Percentiles rank a stretch among this genome's conserved stretches.
These are phyloP conservation scores for Opeltia flavorubescens DNA, from an alignment of 495 filamentous ascomycete species.

Conservation along the genomic window DNA sequence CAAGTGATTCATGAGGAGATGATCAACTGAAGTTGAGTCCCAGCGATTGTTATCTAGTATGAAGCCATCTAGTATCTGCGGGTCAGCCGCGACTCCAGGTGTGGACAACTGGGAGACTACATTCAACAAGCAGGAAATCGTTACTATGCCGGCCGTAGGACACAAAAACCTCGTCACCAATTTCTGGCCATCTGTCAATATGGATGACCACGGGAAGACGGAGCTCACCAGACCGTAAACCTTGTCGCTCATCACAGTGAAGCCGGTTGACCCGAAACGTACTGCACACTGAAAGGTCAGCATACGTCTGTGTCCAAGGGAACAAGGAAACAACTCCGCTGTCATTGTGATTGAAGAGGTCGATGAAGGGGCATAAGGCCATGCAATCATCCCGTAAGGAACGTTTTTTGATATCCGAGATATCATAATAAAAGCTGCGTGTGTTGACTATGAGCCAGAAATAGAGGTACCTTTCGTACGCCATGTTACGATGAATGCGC, in stretches of 20 bases:
- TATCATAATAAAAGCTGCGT: slow-evolving; percentile 64
- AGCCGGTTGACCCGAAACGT: slow-evolving; percentile 40
- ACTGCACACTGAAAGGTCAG: slow-evolving; percentile 41
- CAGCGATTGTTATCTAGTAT: slow-evolving; percentile 51
- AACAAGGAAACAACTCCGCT: slow-evolving; percentile 22
- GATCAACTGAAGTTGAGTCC: slow-evolving; percentile 56
- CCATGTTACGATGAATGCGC: slow-evolving; percentile 35
- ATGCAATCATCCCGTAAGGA: slow-evolving; percentile 52
- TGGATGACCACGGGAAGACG: neutral
- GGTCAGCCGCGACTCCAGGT: neutral
- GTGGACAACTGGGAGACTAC: slow-evolving; percentile 26
- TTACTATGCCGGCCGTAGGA: slow-evolving; percentile 70
- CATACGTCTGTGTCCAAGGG: neutral
- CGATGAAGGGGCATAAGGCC: slow-evolving; percentile 70
- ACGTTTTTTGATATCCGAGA: slow-evolving; percentile 33
- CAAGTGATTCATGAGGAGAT: slow-evolving; percentile 45
- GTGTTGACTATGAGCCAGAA: slow-evolving; percentile 76
- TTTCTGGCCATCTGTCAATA: slow-evolving; percentile 13
- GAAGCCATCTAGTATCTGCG: slow-evolving; percentile 48
- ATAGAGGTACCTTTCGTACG: slow-evolving; percentile 45
- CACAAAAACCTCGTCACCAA: slow-evolving; percentile 63
- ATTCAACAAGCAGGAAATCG: slow-evolving; percentile 71
- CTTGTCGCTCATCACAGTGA: slow-evolving; percentile 41
- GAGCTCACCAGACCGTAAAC: slow-evolving; percentile 34
- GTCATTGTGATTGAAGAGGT: slow-evolving; percentile 75